Conservation (phyloP, 768 basidiomycete genomes). For the Russula sp. region DNA sequence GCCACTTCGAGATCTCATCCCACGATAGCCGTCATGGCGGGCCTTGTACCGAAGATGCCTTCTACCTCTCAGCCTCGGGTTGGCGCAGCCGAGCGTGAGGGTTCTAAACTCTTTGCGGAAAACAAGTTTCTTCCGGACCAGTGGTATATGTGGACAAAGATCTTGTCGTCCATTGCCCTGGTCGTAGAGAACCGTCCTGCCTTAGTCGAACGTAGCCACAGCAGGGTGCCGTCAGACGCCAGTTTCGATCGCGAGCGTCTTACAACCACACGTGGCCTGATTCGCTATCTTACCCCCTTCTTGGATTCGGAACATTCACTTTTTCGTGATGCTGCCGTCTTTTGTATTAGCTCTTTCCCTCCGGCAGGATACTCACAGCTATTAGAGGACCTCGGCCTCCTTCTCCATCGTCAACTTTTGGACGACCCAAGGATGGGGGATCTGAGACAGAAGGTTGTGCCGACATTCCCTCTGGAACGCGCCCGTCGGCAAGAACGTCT, state of each 20-base stretch:
- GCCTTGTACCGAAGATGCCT: conserved; percentile 53
- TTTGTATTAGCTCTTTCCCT: conserved; percentile 85
- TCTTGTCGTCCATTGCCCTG: conserved; percentile 75
- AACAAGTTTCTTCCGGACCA: conserved; percentile 58
- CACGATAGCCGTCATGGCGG: conserved; percentile 64
- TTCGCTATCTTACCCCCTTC: conserved; percentile 80
- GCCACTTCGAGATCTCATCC: conserved; percentile 66
- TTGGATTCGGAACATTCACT: conserved; percentile 77
- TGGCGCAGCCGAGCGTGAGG: conserved; percentile 42
- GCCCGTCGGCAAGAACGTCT: conserved; percentile 69
- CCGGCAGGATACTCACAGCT: conserved; percentile 69
- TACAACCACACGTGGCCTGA: conserved; percentile 73
- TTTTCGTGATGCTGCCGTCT: conserved; percentile 80
- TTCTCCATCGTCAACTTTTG: conserved; percentile 77
- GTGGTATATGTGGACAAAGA: conserved; percentile 79
- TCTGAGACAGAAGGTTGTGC: conserved; percentile 33
- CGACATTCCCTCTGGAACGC: conserved; percentile 41
- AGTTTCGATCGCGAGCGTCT: conserved; percentile 77
- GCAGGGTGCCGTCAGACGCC: conserved; percentile 60
- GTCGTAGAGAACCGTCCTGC: conserved; percentile 54
- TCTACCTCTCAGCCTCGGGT: conserved; percentile 37
- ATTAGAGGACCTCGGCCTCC: conserved; percentile 73
- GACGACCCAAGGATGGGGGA: conserved; percentile 50
- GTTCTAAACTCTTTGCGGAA: conserved; percentile 45
- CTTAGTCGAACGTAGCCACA: conserved; percentile 54